Base-by-base conservation (phyloP, 106 monocot species). In the Dioscorea zingiberensis region DNA sequence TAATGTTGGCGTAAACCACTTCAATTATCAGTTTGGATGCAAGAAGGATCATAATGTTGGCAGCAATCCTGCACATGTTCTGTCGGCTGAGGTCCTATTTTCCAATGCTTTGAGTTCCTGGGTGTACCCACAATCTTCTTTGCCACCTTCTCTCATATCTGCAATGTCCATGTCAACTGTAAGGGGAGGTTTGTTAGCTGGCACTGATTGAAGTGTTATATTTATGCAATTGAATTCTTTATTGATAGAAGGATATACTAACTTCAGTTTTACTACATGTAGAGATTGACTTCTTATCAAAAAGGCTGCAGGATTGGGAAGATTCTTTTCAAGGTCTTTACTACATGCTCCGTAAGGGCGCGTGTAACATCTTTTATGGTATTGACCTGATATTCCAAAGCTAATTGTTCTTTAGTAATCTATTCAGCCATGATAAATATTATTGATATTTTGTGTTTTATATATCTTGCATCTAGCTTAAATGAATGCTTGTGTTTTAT, bases 351-450 rank as follows among this genome's bases (percentile, higher is more conserved):
- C 77, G 95, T 48, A 87, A 81, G 62, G 81, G 72, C 25, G 45
- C 70, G 22, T 91, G 81, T 32, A 80, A 74, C 55, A 84, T 88
- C 19, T 95, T 95, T 73, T 95, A 95, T 79, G 95, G 95, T 95
- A 85, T 53, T 64, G 51, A 53, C 58, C 59, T 4, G 1, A 26
- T 26, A 59, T 10, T 38, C 38, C 38, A 38, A 38, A 38, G 6
- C 10, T 38, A 38, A 38, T 38, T 38, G 38, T 38, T 38, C 10
- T 38, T 38, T 10, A 8, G 38, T 38, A 38, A 38, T n/a, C n/a
- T n/a, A n/a, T n/a, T n/a, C n/a, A n/a, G n/a, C n/a, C n/a, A n/a
- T 38, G 38, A 38, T 1, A 6, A 0, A 38, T 38, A 10, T 6
- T 8, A 38, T 38, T 38, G 6, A 38, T n/a, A n/a, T n/a, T n/a